phyloP scores from a whole-genome alignment of 805 yeast species.

The Tetrapisispora phaffii region DNA sequence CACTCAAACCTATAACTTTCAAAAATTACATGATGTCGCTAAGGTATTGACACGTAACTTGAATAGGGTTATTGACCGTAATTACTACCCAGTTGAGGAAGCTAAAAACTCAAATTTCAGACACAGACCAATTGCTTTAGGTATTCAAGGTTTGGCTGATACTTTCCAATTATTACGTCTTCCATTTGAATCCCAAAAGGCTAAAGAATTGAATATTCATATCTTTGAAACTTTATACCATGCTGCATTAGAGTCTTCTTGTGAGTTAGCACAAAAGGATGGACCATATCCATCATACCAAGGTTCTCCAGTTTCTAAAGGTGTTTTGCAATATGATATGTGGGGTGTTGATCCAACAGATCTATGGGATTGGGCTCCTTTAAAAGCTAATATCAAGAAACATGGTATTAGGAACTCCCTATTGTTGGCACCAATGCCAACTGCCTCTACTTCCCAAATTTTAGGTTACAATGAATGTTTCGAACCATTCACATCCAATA shows the following conservation, averaged over 20 bases:
- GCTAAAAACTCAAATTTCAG: slow-evolving; percentile 64
- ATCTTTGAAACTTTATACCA: slow-evolving; percentile 94
- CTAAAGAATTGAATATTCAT: slow-evolving; percentile 63
- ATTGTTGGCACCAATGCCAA: slow-evolving; percentile 92
- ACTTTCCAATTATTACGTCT: slow-evolving; percentile 64
- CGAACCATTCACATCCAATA: slow-evolving; percentile 88
- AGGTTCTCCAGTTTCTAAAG: slow-evolving; percentile 87
- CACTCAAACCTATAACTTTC: slow-evolving; percentile 54
- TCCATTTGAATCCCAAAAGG: slow-evolving; percentile 84
- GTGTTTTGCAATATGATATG: slow-evolving; percentile 72
- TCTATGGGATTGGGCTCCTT: slow-evolving; percentile 72
- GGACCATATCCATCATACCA: slow-evolving; percentile 65
- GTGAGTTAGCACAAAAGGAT: slow-evolving; percentile 57
- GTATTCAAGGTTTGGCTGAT: slow-evolving; percentile 96
- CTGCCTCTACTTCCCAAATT: slow-evolving; percentile 94
- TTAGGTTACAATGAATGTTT: slow-evolving; percentile 89
- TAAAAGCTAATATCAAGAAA: slow-evolving; percentile 48
- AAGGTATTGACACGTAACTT: slow-evolving; percentile 71
- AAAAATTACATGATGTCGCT: slow-evolving; percentile 58
- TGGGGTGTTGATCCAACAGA: slow-evolving; percentile 74
- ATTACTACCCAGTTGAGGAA: slow-evolving; percentile 69
- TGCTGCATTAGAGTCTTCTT: slow-evolving; percentile 79
- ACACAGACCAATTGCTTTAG: slow-evolving; percentile 86
- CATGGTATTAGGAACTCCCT: slow-evolving; percentile 79
- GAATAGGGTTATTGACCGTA: slow-evolving; percentile 72